Conservation (phyloP, 176 grass and related monocot species). For the Puccinellia tenuiflora region DNA sequence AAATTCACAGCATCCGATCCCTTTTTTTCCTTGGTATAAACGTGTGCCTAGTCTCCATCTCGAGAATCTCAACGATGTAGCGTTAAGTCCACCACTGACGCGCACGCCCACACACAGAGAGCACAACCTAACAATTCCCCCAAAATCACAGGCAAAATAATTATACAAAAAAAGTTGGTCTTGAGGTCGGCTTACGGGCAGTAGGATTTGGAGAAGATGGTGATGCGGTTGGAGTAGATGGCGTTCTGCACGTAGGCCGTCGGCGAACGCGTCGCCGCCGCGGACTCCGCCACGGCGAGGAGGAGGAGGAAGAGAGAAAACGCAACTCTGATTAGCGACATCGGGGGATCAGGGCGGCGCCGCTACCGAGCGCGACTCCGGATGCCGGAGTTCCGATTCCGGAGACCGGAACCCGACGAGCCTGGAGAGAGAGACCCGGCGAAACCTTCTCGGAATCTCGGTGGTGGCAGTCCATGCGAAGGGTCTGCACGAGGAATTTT, state of each 20-base stretch:
- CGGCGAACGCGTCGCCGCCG: slow-evolving; percentile 38
- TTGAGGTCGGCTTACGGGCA: slow-evolving; percentile 50
- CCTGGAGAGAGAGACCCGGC: background rate
- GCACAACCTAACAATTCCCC: background rate
- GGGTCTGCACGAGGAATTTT: background rate
- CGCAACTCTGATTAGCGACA: slow-evolving; percentile 15
- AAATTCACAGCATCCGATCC: background rate
- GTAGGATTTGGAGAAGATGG: slow-evolving; percentile 94
- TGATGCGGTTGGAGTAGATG: slow-evolving; percentile 90
- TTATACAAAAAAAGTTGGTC: background rate
- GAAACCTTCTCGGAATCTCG: background rate
- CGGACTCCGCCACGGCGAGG: slow-evolving; percentile 33
- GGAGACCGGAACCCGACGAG: background rate
- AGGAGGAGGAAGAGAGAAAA: slow-evolving; percentile 26
- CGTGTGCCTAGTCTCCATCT: background rate
- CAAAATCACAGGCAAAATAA: background rate
- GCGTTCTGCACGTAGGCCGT: slow-evolving; percentile 85
- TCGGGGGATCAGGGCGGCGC: background rate
- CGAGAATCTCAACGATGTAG: background rate
- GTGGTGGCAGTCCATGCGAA: background rate
- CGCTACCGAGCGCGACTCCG: background rate
- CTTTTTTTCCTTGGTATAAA: background rate
- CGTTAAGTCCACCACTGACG: background rate
- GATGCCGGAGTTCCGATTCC: background rate
- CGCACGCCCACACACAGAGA: background rate